Base-by-base conservation (phyloP, 2,329 filamentous ascomycete species). In the Beauveria bassiana region DNA sequence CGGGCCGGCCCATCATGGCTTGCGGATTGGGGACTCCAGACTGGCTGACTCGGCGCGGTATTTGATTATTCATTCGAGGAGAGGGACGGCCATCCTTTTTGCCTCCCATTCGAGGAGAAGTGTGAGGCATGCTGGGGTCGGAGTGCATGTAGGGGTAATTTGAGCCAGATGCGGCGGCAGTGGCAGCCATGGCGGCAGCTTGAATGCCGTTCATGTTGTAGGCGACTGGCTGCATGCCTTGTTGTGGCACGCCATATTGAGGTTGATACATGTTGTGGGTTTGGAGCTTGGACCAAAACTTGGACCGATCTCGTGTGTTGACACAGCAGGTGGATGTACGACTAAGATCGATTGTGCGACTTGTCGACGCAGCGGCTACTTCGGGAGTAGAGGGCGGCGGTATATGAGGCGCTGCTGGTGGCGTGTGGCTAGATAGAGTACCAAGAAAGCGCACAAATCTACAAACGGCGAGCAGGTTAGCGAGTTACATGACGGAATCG, bases 161-260 rank as follows among this genome's bases (percentile, higher is more conserved):
- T 64, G 91, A 88, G 46, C 93, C 93, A 6, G 92, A 93, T 12
- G 93, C 93, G 1, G 93, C 93, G 20, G 93, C 93, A 1, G 93
- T 96, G 24, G 89, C 85, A 50, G 89, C 93, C 90, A 96, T 95
- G 62, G 93, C 93, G 55, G 93, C 93, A 16, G 92, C 92, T 74
- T 96, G 91, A 52, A 92, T 91, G 22, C 88, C 85, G 40, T 88
- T 88, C 75, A 93, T 91, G 62, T 83, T 87, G 77, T 96, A 96
- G 22, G 72, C 68, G 38, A 75, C 72, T 61, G 70, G 70, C 77
- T 90, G 87, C 85, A 96, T 91, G 69, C 82, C 82, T 68, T 86
- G 81, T 66, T 87, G 84, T 64, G 88, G 81, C 62, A 93, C 89
- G 62, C 85, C 87, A 72, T 92, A 93, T 65, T 86, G 81, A 72